Base-by-base conservation (phyloP, 208 protist species). In the Strigomonas culicis region DNA sequence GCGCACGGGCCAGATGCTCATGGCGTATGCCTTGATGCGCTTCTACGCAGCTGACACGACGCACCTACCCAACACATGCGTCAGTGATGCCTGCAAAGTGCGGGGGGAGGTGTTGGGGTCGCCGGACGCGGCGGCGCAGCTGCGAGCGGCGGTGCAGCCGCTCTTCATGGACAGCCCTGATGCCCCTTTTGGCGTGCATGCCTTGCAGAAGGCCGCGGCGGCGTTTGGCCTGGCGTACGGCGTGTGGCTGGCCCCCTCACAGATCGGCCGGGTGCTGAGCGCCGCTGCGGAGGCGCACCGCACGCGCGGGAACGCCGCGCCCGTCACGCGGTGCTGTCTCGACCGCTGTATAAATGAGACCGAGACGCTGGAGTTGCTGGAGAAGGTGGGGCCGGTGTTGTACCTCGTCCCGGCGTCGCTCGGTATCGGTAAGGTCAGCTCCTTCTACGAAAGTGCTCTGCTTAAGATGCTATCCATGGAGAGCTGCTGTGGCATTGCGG, bases 1-100 rank as follows among this genome's bases (percentile, higher is more conserved):
- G 34, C 88, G 95, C 36, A 84, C 88, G 11, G 88, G 81, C 0
- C 92, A 98, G 71, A 97, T 97, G 92, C 47, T 96, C 27, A 59
- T 95, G 19, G 88, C 60, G 0, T 59, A 82, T 7, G 78, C 74
- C 10, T 67, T 92, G 46, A 59, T 91, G 66, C 75, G 79, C 19
- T 80, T 61, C 53, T 57, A 58, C 61, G 41, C 17, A 24, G 41
- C 32, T 25, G 27, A 36, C 7, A 56, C 4, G 36, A 50, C 49
- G 1, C 3, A 39, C 25, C 25, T 56, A 36, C 46, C 41, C 32
- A 32, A 28, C 21, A 31, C n/a, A n/a, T n/a, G 27, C 32, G 32
- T 21, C 25, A 31, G 25, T 43, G 53, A 36, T 4, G 22, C n/a
- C 8, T 2, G 13, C 53, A 36, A 1, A 44, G 39, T 15, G 1